A percentile compares a stretch with the other conserved stretches of the same genome.
These are phyloP conservation scores for Colletotrichum lini DNA, from an alignment of 2,329 filamentous ascomycete genomes.

Conservation along the genomic window DNA sequence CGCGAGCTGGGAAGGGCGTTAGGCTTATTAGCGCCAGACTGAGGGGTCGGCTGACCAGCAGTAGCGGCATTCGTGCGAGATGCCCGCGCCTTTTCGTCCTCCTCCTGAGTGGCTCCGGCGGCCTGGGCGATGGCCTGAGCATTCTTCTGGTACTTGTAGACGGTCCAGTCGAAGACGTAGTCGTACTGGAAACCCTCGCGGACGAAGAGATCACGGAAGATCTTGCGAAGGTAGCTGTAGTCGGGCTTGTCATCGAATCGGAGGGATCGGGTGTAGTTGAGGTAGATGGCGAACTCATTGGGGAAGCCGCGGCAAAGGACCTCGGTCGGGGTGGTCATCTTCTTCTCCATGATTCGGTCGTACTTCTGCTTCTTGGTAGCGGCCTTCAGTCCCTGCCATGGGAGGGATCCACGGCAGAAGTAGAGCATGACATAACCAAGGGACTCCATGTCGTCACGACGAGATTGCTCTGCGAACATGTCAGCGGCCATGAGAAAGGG, in stretches of 20 bases:
- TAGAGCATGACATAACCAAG: constrained; percentile 99
- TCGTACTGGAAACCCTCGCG: constrained; percentile 99
- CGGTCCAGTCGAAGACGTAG: constrained; percentile 99
- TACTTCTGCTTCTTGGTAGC: constrained; percentile 99
- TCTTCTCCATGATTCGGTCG: constrained; percentile 99
- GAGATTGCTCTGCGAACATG: constrained; percentile 84
- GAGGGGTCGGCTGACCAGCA: constrained; percentile 71
- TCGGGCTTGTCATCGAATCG: constrained; percentile 99
- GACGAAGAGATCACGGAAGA: constrained; percentile 99
- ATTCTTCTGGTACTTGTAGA: constrained; percentile 99
- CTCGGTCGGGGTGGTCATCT: constrained; percentile 99
- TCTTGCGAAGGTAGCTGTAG: constrained; percentile 99
- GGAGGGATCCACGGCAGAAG: constrained; percentile 98
- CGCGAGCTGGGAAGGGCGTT: constrained; percentile 82
- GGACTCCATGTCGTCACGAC: constrained; percentile 99
- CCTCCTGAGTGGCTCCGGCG: constrained; percentile 73
- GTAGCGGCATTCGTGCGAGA: constrained; percentile 77
- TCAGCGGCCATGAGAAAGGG: constrained; percentile 47
- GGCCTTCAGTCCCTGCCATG: constrained; percentile 98
- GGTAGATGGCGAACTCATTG: constrained; percentile 99
- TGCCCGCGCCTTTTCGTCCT: constrained; percentile 82
- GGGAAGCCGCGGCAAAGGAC: constrained; percentile 99
- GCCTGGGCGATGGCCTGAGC: constrained; percentile 88
- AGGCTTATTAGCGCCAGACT: constrained; percentile 76
- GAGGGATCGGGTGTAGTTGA: constrained; percentile 98